Percentiles rank a stretch among this genome's conserved stretches.
phyloP scores from a whole-genome alignment of 2,329 filamentous ascomycete species.

The Fusarium hostae region DNA sequence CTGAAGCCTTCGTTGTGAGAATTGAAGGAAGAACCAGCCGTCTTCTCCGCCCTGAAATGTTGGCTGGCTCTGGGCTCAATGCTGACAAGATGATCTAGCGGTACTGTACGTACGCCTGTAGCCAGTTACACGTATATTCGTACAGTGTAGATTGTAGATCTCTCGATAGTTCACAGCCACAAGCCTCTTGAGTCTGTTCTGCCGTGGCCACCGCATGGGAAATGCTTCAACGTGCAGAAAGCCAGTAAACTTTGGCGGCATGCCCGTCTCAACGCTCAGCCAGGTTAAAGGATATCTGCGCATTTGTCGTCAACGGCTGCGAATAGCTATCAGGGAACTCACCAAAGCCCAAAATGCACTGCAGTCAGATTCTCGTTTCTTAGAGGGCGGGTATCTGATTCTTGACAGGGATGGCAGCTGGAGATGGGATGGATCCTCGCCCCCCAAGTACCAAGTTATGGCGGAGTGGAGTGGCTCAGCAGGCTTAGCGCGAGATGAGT shows the following conservation, averaged over 20 bases:
- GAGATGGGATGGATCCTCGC: slow-evolving; percentile 41
- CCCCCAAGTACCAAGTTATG: slow-evolving; percentile 40
- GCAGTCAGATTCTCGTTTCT: slow-evolving; percentile 27
- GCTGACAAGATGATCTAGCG: slow-evolving; percentile 25
- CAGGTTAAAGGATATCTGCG: slow-evolving; percentile 2
- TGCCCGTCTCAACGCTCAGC: slow-evolving; percentile 24
- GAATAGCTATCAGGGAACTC: slow-evolving; percentile 6
- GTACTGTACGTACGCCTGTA: not conserved
- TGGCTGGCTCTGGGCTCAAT: slow-evolving; percentile 11
- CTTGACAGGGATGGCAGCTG: slow-evolving; percentile 33
- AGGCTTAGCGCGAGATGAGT: slow-evolving; percentile 45
- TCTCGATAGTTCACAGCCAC: slow-evolving; percentile 4
- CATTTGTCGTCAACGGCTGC: not conserved
- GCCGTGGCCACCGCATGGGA: not conserved
- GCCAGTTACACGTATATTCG: not conserved
- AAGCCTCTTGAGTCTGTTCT: slow-evolving; percentile 13
- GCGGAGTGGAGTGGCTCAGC: slow-evolving; percentile 48
- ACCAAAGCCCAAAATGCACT: not conserved
- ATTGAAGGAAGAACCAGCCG: slow-evolving; percentile 10
- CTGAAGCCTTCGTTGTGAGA: slow-evolving; percentile 23
- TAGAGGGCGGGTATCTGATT: slow-evolving; percentile 19
- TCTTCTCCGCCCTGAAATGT: slow-evolving; percentile 19
- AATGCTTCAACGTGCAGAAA: slow-evolving; percentile 12
- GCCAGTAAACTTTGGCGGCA: slow-evolving; percentile 28
- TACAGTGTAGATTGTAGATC: slow-evolving; percentile 3